Conservation (phyloP, 2,329 filamentous ascomycete genomes). For the Knoxdaviesia proteae region DNA sequence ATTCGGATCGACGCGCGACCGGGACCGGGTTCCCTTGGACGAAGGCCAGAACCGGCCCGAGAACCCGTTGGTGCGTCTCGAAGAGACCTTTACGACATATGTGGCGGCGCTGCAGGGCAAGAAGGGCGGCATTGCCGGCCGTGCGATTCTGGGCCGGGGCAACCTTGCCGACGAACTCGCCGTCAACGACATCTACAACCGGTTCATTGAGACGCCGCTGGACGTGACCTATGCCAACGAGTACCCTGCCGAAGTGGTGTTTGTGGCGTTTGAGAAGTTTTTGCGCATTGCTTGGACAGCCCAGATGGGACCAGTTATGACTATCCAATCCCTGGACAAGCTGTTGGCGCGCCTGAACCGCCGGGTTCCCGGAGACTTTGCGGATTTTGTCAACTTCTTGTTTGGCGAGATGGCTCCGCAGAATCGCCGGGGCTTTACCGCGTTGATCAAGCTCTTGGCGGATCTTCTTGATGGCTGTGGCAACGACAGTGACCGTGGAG, state of each 20-base stretch:
- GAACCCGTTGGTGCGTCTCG: slow-evolving; percentile 51
- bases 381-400: slow-evolving; percentile 43
- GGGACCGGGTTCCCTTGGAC: slow-evolving; percentile 19
- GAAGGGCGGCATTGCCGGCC: slow-evolving; percentile 71
- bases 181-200: slow-evolving; percentile 82
- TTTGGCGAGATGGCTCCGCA: slow-evolving; percentile 48
- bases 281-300: slow-evolving; percentile 72
- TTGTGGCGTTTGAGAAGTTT: slow-evolving; percentile 87
- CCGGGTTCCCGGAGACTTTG: slow-evolving; percentile 51
- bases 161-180: slow-evolving; percentile 49
- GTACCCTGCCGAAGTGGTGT: slow-evolving; percentile 62
- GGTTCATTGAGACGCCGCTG: slow-evolving; percentile 62
- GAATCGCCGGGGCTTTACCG: slow-evolving; percentile 57
- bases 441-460: slow-evolving; percentile 66
- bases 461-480: slow-evolving; percentile 76
- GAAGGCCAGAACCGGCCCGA: slow-evolving; percentile 31
- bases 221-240: slow-evolving; percentile 59
- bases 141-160: slow-evolving; percentile 47
- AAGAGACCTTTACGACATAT: slow-evolving; percentile 72
- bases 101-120: slow-evolving; percentile 63
- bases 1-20: slow-evolving; percentile 31
- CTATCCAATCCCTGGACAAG: slow-evolving; percentile 45
- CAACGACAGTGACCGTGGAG: slow-evolving; percentile 78
- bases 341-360: slow-evolving; percentile 51
- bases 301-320: slow-evolving; percentile 69